Percentiles rank a stretch among this genome's conserved stretches.
Conservation (phyloP, 805 yeast species). For the Isabelozyma heimii region DNA sequence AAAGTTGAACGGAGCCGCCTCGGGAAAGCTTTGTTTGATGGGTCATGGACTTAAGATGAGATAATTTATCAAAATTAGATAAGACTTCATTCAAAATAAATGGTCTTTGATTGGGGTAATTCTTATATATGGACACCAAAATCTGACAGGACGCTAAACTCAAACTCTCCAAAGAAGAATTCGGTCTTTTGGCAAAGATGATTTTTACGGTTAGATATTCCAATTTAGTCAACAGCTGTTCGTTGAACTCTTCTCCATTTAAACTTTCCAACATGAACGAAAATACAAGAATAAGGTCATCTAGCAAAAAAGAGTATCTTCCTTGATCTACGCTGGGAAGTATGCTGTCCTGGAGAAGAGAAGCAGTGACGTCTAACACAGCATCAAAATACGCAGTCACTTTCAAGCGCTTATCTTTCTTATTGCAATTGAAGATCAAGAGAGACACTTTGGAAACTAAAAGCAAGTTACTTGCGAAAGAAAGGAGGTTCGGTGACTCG, state of each 20-base stretch:
- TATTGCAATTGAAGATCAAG: conserved; percentile 36
- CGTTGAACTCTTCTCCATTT: conserved; percentile 29
- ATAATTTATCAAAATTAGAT: conserved; percentile 47
- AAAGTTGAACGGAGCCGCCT: conserved; percentile 49
- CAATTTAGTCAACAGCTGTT: conserved; percentile 52
- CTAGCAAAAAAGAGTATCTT: conserved; percentile 8
- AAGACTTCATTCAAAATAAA: conserved; percentile 63
- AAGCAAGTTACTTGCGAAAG: conserved; percentile 21
- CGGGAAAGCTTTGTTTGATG: conserved; percentile 42
- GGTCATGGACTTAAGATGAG: conserved; percentile 42
- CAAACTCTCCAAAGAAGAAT: conserved; percentile 20
- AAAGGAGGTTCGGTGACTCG: conserved; percentile 1
- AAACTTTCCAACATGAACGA: conserved; percentile 8
- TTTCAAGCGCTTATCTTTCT: conserved; percentile 43
- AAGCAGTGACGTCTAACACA: conserved; percentile 39
- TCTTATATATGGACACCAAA: conserved; percentile 34
- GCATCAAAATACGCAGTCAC: conserved; percentile 43
- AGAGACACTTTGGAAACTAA: conserved; percentile 37
- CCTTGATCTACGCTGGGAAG: conserved; percentile 9
- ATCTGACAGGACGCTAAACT: conserved; percentile 21
- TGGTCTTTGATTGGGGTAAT: conserved; percentile 49
- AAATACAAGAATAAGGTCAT: conserved; percentile 10
- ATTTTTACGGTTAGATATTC: conserved; percentile 49
- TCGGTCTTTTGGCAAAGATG: conserved; percentile 31
- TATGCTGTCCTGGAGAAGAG: conserved; percentile 26